Conservation (phyloP, 1,139 yeast genomes). For the Hemisphaericaspora xylofermentans region DNA sequence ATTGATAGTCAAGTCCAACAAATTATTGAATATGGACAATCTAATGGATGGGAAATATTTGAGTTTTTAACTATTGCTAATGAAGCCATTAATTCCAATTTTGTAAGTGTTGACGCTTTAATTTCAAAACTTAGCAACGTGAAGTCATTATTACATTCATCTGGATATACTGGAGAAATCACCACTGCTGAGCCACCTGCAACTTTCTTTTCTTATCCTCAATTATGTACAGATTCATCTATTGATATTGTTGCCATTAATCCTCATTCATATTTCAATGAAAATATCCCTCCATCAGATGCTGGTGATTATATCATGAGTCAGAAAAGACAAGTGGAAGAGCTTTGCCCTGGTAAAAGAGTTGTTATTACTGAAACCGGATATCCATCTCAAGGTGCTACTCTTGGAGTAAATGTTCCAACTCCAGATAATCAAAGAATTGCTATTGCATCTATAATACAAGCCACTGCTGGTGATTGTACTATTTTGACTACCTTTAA, state of each 20-base stretch:
- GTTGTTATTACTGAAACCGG: conserved; percentile 80
- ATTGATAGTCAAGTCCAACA: conserved; percentile 59
- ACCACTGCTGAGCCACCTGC: conserved; percentile 90
- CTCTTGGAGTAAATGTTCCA: conserved; percentile 76
- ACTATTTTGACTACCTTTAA: conserved; percentile 75
- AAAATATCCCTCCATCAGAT: conserved; percentile 54
- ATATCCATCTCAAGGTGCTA: conserved; percentile 73
- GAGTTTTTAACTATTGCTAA: conserved; percentile 80
- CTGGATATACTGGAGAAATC: conserved; percentile 76
- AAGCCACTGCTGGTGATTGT: conserved; percentile 55
- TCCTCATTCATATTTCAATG: conserved; percentile 83
- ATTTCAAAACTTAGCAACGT: conserved; percentile 63
- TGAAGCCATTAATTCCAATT: conserved; percentile 74
- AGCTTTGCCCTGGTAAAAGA: conserved; percentile 51
- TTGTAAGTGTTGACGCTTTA: conserved; percentile 56
- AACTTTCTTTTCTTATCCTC: conserved; percentile 60
- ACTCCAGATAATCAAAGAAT: conserved; percentile 62
- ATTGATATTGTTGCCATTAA: conserved; percentile 83
- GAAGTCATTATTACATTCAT: conserved; percentile 52
- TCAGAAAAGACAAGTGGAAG: conserved; percentile 55
- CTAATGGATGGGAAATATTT: conserved; percentile 66
- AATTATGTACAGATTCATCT: conserved; percentile 63
- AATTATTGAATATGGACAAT: conserved; percentile 52
- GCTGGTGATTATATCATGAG: conserved; percentile 73
- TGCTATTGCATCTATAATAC: conserved; percentile 64